Percentiles rank a stretch among this genome's conserved stretches.
Evolutionary conservation across 129 eudicot genomes (phyloP).

Genomic region (Tagetes erecta): DNA sequence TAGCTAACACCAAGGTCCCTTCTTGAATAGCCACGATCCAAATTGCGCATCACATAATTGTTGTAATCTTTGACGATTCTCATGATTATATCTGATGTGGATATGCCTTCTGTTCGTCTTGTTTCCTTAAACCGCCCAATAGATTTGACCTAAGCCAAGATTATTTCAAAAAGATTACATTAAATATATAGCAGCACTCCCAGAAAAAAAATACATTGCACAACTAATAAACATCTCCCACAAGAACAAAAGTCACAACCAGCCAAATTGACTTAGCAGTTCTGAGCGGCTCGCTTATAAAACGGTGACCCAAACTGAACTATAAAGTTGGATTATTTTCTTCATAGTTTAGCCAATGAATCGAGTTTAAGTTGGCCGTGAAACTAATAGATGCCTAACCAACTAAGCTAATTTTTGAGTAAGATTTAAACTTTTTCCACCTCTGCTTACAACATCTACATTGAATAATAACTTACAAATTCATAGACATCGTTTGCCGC

Average conservation of each 20-base stretch:
- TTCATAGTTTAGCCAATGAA: no score
- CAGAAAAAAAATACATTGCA: not conserved
- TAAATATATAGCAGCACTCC: conserved; percentile 9
- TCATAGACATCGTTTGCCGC: conserved; percentile 95
- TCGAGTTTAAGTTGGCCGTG: no score
- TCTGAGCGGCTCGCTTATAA: not conserved
- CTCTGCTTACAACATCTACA: not conserved
- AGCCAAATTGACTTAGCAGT: not conserved
- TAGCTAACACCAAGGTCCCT: conserved; percentile 95
- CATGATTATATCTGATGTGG: conserved; percentile 96
- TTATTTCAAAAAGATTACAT: not conserved
- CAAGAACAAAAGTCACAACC: not conserved
- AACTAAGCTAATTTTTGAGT: not conserved
- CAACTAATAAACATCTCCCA: not conserved
- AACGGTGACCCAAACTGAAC: no score
- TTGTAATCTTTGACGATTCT: conserved; percentile 97
- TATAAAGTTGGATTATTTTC: no score
- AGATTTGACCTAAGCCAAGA: conserved; percentile 63
- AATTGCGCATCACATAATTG: conserved; percentile 90
- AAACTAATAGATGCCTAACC: no score
- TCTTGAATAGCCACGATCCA: conserved; percentile 95
- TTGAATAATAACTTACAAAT: conserved; percentile 61
- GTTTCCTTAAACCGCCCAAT: conserved; percentile 91
- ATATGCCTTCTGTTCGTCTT: conserved; percentile 89
- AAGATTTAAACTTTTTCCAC: not conserved